Evolutionary conservation across 192 early-diverging fungal species (phyloP), one percentile per base, ranked within the genome.

Genomic region (Lunasporangiospora selenospora): DNA sequence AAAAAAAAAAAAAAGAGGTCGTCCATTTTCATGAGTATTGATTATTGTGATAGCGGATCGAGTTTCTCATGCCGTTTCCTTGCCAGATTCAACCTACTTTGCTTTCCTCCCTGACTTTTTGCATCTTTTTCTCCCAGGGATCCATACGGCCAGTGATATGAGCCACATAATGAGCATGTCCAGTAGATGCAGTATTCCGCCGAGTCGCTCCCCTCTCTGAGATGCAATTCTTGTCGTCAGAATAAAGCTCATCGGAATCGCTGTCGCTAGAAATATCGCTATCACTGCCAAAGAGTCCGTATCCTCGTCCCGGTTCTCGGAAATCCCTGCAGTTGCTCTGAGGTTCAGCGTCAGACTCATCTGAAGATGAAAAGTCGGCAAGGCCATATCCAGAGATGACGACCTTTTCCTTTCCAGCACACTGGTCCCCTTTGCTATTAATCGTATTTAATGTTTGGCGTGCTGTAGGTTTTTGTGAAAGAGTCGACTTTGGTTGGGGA

Each of bases 141-240:
- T 73, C 60, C 16, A 73, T 62, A 6, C 60, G 60, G 29, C 69
- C 69, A 0, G 69, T 73, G 37, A 73, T 62, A 21, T 58, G 69
- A n/a, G 69, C 59, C 6, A 73, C 61, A 47, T 73, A 73, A 39
- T 51, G n/a, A n/a, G n/a, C n/a, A n/a, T n/a, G n/a, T n/a, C n/a
- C n/a, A n/a, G n/a, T n/a, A n/a, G n/a, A n/a, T n/a, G n/a, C n/a
- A n/a, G n/a, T n/a, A n/a, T n/a, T n/a, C n/a, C 49, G 8, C 15
- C 37, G 37, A 38, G 41, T 4, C 21, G 16, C 21, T 43, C 16
- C 7, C 21, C 4, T 43, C 8, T 38, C 7, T 38, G 37, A 7
- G 7, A 15, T 7, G 37, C 37, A 10, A 19, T 43, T 19, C 21
- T 43, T 4, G 6, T 43, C 41, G 41, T 43, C 41, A 43, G 15